These are phyloP conservation scores for Aspergillus udagawae DNA, from an alignment of 2,329 filamentous ascomycete genomes.

Conservation along the genomic window DNA sequence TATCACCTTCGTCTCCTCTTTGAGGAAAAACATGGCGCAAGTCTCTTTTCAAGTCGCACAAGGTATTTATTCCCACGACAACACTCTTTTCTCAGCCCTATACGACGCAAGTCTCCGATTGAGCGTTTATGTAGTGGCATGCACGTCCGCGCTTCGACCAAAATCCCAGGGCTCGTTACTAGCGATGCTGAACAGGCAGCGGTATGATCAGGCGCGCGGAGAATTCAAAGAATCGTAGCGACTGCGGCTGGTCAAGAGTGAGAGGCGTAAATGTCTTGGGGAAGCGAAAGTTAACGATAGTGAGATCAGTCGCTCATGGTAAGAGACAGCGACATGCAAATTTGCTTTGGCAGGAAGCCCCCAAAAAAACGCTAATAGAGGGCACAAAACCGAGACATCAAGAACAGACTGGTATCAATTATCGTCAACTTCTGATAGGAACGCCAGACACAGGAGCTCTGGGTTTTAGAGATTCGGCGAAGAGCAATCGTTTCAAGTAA, in stretches of 20 bases:
- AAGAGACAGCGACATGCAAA: background rate
- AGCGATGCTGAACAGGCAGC: background rate
- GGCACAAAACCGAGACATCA: background rate
- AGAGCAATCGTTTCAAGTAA: constrained; percentile 2
- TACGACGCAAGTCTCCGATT: background rate
- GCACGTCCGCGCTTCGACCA: background rate
- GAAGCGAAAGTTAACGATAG: background rate
- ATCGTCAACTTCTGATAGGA: background rate
- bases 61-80: background rate
- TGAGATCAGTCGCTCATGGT: background rate
- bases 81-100: background rate
- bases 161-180: background rate
- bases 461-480: background rate
- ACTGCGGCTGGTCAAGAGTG: background rate
- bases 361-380: background rate
- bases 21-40: constrained; percentile 88
- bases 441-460: background rate
- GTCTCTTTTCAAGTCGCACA: background rate
- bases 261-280: background rate
- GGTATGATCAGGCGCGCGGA: background rate
- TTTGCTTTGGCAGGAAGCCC: background rate
- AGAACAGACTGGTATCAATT: background rate
- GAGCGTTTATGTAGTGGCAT: background rate
- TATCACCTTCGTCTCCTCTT: constrained; percentile 92
- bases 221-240: background rate